Evolutionary conservation across 2,329 filamentous ascomycete genomes (phyloP), one percentile per base, ranked within the genome.

Genomic region (Beauveria sp.): DNA sequence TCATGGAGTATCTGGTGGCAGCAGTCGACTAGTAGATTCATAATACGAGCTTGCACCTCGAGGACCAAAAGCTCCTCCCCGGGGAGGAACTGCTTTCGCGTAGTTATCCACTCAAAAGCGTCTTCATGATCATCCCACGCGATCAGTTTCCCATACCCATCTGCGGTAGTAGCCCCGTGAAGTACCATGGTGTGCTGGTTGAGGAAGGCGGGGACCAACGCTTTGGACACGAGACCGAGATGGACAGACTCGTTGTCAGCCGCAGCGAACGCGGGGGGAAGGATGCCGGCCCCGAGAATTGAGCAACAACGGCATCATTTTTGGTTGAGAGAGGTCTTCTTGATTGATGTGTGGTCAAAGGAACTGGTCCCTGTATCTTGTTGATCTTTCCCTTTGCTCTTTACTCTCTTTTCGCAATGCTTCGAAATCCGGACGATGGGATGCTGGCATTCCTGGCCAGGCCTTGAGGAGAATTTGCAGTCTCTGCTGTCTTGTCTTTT

Each of bases 311-410:
- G 76, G 72, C 9, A 87, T 65, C 0, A 70, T 62, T 53, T 76
- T 79, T 0, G 75, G 67, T 24, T 77, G 72, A 0, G 66, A 56
- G 0, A 87, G 70, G 64, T 86, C 83, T 59, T 86, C 80, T 46
- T 81, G 72, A 64, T 86, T 87, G 67, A 86, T 78, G 51, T 79
- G 74, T 0, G 83, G 83, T 75, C 77, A 84, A 47, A 82, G 67
- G 62, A 71, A 83, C 9, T 70, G 59, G 6, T 76, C 72, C 8
- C 61, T 65, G n/a, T 70, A 56, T 20, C 8, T 37, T 22, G 54
- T 46, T 8, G 41, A n/a, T 20, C 28, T 22, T 26, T 60, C 28
- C 5, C 64, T 62, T 37, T 69, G 26, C 14, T 66, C 20, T 2
- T 47, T 14, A 3, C 62, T 40, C 16, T 70, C 64, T 40, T 64